Conservation (phyloP, 108 stramenopile species). For the Cyclotella distinguenda region DNA sequence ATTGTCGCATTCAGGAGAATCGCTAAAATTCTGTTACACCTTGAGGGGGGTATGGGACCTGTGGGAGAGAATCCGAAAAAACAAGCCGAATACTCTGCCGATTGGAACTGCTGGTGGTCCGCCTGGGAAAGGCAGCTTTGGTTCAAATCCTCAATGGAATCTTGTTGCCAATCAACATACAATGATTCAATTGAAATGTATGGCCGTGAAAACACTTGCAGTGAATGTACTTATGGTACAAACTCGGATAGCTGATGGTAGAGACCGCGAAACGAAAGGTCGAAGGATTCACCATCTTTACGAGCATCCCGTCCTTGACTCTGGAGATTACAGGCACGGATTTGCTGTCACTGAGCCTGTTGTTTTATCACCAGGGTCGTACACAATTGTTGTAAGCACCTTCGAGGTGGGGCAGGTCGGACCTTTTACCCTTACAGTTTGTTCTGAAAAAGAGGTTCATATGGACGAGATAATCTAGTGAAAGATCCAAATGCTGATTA, state of each 20-base stretch:
- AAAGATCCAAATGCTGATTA: too few species aligned
- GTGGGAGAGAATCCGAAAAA: neutral
- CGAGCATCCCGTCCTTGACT: constrained; percentile 52
- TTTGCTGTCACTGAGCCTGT: constrained; percentile 52
- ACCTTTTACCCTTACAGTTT: constrained; percentile 19
- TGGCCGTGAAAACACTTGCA: constrained; percentile 46
- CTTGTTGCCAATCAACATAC: constrained; percentile 31
- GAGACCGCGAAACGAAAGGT: neutral
- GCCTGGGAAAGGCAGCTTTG: constrained; percentile 44
- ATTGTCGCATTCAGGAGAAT: constrained; percentile 46
- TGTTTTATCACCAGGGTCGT: constrained; percentile 49
- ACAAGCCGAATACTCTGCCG: constrained; percentile 21
- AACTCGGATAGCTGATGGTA: neutral
- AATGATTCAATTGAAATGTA: constrained; percentile 56
- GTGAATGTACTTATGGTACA: constrained; percentile 60
- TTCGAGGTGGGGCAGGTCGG: constrained; percentile 51
- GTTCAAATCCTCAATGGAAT: constrained; percentile 62
- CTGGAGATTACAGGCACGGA: constrained; percentile 67
- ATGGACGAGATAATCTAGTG: constrained; percentile 29
- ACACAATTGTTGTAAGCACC: constrained; percentile 57
- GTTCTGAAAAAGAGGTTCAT: constrained; percentile 22
- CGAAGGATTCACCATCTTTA: constrained; percentile 35
- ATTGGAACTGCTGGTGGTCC: constrained; percentile 57
- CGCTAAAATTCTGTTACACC: constrained; percentile 19
- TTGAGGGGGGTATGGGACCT: constrained; percentile 29